phyloP scores from a whole-genome alignment of 768 basidiomycete species.

The Daedaleopsis nitida region DNA sequence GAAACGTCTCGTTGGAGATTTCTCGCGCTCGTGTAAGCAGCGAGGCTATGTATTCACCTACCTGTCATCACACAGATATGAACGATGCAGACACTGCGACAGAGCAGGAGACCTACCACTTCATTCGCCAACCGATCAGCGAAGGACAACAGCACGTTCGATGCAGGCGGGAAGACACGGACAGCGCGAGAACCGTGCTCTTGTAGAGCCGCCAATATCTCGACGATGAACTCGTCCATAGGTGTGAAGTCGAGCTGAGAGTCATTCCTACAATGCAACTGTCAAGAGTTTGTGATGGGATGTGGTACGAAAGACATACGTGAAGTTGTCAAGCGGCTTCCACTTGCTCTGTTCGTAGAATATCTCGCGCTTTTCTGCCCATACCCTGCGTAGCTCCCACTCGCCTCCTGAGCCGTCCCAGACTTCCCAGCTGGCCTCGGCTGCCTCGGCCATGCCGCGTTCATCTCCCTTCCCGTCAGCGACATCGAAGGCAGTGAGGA shows the following conservation, averaged over 20 bases:
- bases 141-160: constrained; percentile 79
- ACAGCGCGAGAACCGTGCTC: constrained; percentile 82
- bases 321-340: constrained; percentile 82
- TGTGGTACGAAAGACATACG: constrained; percentile 42
- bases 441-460: constrained; percentile 74
- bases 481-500: constrained; percentile 88
- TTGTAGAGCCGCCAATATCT: constrained; percentile 60
- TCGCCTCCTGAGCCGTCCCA: constrained; percentile 56
- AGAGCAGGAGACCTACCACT: constrained; percentile 53
- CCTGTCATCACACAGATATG: constrained; percentile 40
- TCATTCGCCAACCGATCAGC: constrained; percentile 84
- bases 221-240: constrained; percentile 89
- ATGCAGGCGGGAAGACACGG: constrained; percentile 80
- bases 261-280: constrained; percentile 41
- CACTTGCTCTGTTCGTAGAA: constrained; percentile 86
- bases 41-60: constrained; percentile 84
- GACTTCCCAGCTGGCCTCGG: constrained; percentile 85
- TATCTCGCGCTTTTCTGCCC: constrained; percentile 94
- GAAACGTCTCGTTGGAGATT: constrained; percentile 67
- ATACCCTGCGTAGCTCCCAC: constrained; percentile 94
- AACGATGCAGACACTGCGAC: background rate
- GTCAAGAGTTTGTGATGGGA: background rate
- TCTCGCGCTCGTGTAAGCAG: constrained; percentile 79
- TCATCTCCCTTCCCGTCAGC: constrained; percentile 80
- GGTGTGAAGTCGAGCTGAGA: constrained; percentile 78